Conservation (phyloP, 768 basidiomycete genomes). For the Leccinum disarticulatum region DNA sequence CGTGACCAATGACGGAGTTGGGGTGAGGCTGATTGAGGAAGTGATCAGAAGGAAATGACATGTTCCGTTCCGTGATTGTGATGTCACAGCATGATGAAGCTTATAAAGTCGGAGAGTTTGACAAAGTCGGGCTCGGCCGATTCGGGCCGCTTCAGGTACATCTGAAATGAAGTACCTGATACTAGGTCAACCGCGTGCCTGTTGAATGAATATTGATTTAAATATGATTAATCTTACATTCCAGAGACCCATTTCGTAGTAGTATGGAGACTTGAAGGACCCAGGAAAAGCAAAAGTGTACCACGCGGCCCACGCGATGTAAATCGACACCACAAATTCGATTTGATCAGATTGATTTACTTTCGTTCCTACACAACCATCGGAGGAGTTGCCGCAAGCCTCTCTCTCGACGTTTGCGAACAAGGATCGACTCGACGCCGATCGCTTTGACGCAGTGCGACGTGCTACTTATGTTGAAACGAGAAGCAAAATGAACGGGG, state of each 20-base stretch:
- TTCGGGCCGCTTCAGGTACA: too few relatives aligned
- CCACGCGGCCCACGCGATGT: too few relatives aligned
- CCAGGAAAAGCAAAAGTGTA: too few relatives aligned
- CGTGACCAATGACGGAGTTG: slow-evolving; percentile 24
- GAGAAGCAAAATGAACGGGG: slow-evolving; percentile 13
- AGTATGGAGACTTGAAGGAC: too few relatives aligned
- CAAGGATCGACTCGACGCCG: slow-evolving; percentile 12
- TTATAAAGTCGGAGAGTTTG: not conserved
- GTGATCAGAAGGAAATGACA: slow-evolving; percentile 28
- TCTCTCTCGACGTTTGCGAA: slow-evolving; percentile 4
- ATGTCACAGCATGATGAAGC: not conserved
- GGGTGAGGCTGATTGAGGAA: slow-evolving; percentile 38
- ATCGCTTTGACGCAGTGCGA: slow-evolving; percentile 11
- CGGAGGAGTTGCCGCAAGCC: slow-evolving; percentile 1
- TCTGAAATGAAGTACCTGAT: too few relatives aligned
- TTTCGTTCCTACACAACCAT: slow-evolving; percentile 17
- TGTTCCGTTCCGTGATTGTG: not conserved
- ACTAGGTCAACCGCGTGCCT: too few relatives aligned
- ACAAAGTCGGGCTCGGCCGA: not conserved
- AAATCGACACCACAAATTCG: not conserved
- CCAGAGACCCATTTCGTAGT: too few relatives aligned
- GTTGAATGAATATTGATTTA: too few relatives aligned
- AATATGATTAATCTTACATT: too few relatives aligned
- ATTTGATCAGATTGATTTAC: slow-evolving; percentile 23
- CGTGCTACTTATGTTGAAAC: slow-evolving; percentile 1